phyloP scores from a whole-genome alignment of 805 yeast species.

The Schizosaccharomyces octosporus region DNA sequence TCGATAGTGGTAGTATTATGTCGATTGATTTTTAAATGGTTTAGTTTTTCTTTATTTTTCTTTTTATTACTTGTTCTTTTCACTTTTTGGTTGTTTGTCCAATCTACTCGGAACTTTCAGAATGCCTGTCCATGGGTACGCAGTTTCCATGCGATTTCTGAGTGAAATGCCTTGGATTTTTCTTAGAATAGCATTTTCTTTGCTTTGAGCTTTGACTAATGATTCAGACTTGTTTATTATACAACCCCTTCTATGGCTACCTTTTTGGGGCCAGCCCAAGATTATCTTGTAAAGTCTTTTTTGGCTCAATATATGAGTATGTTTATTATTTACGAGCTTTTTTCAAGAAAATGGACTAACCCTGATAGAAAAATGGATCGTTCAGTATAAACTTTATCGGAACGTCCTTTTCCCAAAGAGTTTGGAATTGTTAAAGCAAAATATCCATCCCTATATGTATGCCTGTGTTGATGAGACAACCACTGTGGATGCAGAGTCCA shows the following conservation, averaged over 20 bases:
- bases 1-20: no score
- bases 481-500: background rate
- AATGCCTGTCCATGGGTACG: background rate
- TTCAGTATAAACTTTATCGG: background rate
- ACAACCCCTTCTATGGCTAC: background rate
- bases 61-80: no score
- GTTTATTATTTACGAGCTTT: background rate
- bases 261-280: background rate
- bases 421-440: background rate
- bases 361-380: background rate
- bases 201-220: background rate
- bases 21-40: no score
- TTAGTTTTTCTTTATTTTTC: no score
- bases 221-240: background rate
- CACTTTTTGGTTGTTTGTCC: no score
- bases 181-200: no score
- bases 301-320: background rate
- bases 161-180: no score
- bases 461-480: background rate
- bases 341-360: background rate
- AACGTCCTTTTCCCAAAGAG: background rate
- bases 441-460: background rate
- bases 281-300: background rate
- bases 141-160: background rate
- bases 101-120: no score